Percentiles rank a stretch among this genome's conserved stretches.
Conservation (phyloP, 495 filamentous ascomycete genomes). For the Aspergillus campestris region DNA sequence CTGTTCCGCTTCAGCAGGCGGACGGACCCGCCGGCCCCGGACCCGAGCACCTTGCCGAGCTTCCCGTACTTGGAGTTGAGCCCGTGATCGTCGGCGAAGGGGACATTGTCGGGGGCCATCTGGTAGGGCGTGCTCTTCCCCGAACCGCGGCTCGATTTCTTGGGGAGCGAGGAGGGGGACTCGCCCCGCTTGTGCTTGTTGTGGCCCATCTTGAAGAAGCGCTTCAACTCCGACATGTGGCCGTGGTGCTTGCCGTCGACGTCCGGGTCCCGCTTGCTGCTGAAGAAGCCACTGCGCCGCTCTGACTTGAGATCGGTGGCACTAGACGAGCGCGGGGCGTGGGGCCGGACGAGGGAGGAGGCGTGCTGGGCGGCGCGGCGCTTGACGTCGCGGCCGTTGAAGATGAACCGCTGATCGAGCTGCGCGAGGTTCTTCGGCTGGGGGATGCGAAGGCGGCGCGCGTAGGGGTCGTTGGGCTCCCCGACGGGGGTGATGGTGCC, state of each 20-base stretch:
- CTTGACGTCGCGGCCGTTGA: constrained; percentile 52
- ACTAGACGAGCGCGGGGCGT: constrained; percentile 36
- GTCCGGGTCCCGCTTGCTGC: constrained; percentile 37
- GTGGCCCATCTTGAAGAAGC: constrained; percentile 74
- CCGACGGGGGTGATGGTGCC: constrained; percentile 69
- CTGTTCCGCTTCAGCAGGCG: constrained; percentile 86
- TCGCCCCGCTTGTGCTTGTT: constrained; percentile 59
- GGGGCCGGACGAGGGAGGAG: constrained; percentile 23
- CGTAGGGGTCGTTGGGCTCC: constrained; percentile 83
- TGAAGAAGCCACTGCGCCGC: constrained; percentile 39
- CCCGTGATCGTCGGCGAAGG: constrained; percentile 92
- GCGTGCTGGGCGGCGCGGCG: constrained; percentile 22
- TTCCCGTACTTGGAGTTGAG: constrained; percentile 89
- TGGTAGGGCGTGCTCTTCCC: constrained; percentile 51
- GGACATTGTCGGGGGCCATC: constrained; percentile 55
- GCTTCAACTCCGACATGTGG: constrained; percentile 89
- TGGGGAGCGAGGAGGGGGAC: constrained; percentile 45
- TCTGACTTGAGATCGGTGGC: constrained; percentile 40
- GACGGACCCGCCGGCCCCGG: constrained; percentile 92
- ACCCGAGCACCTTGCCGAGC: constrained; percentile 85
- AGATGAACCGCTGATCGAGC: constrained; percentile 82
- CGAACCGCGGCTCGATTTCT: constrained; percentile 36
- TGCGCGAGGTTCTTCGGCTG: constrained; percentile 57
- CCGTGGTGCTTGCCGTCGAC: constrained; percentile 47
- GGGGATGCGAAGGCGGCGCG: constrained; percentile 67